Evolutionary conservation across 495 filamentous ascomycete species (phyloP).

Genomic region (Daldinia bambusicola): DNA sequence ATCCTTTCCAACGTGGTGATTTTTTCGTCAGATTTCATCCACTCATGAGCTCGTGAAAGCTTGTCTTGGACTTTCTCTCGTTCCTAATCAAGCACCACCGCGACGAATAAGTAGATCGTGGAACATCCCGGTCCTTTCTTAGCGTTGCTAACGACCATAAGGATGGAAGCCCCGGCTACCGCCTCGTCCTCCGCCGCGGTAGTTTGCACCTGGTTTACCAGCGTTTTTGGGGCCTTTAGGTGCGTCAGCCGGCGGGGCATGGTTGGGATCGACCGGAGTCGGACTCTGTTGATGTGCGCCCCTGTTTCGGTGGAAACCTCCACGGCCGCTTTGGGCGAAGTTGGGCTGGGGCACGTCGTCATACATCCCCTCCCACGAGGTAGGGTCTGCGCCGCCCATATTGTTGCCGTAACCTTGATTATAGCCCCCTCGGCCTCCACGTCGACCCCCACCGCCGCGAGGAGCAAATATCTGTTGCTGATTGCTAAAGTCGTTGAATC

Average conservation of each 20-base stretch:
- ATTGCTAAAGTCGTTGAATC: conserved; percentile 72
- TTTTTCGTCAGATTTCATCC: conserved; percentile 22
- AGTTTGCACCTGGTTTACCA: conserved; percentile 91
- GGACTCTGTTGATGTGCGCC: conserved; percentile 50
- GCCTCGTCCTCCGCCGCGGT: conserved; percentile 91
- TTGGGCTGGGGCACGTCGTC: conserved; percentile 94
- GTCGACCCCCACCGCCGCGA: conserved; percentile 59
- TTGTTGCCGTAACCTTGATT: conserved; percentile 45
- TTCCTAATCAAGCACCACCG: conserved; percentile 6
- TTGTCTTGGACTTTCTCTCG: conserved; percentile 10
- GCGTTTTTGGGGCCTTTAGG: conserved; percentile 97
- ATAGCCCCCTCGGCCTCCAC: conserved; percentile 49
- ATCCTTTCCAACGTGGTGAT: conserved; percentile 10
- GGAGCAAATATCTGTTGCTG: conserved; percentile 90
- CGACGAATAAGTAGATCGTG: background rate
- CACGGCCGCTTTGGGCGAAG: conserved; percentile 68
- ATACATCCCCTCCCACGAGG: conserved; percentile 99
- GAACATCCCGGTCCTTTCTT: background rate
- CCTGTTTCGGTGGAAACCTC: conserved; percentile 55
- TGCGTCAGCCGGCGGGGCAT: conserved; percentile 88
- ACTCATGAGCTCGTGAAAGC: conserved; percentile 35
- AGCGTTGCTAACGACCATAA: conserved; percentile 60
- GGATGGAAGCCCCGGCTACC: conserved; percentile 81
- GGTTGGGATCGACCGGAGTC: conserved; percentile 51
- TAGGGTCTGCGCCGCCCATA: conserved; percentile 59